Percentiles rank a stretch among this genome's conserved stretches.
Conservation (phyloP, 306 rosid species). For the Glycine tomentella region DNA sequence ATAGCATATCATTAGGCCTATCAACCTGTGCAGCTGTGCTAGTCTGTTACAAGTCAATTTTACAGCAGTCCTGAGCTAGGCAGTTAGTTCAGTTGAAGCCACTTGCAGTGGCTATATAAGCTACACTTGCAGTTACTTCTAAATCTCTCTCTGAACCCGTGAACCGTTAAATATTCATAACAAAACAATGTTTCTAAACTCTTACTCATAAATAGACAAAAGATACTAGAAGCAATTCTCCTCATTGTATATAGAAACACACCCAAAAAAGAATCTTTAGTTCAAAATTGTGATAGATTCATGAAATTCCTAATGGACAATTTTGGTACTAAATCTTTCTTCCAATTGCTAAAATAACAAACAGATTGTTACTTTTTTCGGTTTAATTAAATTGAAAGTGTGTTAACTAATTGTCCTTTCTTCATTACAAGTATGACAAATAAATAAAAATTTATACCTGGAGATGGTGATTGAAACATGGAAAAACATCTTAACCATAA, state of each 20-base stretch:
- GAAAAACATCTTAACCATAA: slow-evolving; percentile 58
- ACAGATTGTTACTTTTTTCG: background rate
- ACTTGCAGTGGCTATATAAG: background rate
- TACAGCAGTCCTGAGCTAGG: background rate
- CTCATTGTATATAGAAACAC: background rate
- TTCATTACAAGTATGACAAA: slow-evolving; percentile 8
- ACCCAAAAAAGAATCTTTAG: background rate
- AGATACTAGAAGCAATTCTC: slow-evolving; percentile 29
- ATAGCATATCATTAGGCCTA: background rate
- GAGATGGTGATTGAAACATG: slow-evolving; percentile 53
- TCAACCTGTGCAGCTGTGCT: too few relatives aligned
- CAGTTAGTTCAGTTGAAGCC: background rate
- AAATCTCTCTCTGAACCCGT: background rate
- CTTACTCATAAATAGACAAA: background rate
- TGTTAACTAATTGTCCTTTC: slow-evolving; percentile 9
- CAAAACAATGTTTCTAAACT: background rate
- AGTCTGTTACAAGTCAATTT: background rate
- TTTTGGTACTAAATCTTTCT: slow-evolving; percentile 14
- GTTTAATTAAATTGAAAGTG: background rate
- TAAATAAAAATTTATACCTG: slow-evolving; percentile 56
- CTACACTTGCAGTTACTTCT: background rate
- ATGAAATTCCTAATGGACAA: slow-evolving; percentile 11
- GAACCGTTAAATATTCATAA: background rate
- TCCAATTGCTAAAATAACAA: slow-evolving; percentile 26
- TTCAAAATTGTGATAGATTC: slow-evolving; percentile 9